phyloP scores from a whole-genome alignment of 78 protist genomes.

The Dictyostelium intermedium region DNA sequence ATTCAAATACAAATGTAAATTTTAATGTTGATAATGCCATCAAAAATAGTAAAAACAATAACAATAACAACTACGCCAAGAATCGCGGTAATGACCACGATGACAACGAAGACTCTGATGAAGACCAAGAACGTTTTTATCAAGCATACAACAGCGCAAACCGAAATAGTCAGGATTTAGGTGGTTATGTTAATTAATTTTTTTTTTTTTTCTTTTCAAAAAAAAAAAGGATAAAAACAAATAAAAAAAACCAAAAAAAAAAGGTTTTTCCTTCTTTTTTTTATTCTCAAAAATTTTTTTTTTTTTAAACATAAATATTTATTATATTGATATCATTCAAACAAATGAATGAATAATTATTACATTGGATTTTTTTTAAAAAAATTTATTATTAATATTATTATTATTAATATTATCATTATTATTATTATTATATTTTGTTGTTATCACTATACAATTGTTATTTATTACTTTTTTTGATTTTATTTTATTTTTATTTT shows the following conservation, averaged over 20 bases:
- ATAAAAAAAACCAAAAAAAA: not conserved
- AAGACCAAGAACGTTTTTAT: not conserved
- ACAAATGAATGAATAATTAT: not conserved
- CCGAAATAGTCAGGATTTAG: not conserved
- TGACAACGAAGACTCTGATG: not conserved
- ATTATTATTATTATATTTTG: not conserved
- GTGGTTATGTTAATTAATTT: not conserved
- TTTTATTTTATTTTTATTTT: not conserved
- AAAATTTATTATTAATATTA: too few relatives aligned
- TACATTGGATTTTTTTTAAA: not conserved
- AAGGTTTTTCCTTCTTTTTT: not conserved
- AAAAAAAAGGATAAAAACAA: not conserved
- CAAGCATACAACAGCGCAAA: not conserved
- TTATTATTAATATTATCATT: not conserved
- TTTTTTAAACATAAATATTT: not conserved
- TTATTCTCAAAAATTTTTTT: not conserved
- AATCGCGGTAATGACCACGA: too few relatives aligned
- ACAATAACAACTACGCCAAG: too few relatives aligned
- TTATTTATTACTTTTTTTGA: not conserved
- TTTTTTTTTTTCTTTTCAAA: not conserved
- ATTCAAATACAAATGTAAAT: not conserved
- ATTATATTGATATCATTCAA: not conserved
- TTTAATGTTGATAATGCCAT: not conserved
- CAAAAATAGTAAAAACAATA: not conserved
- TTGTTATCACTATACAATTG: not conserved